These are phyloP conservation scores for Mycena galericulata DNA, from an alignment of 768 basidiomycete species.

Conservation along the genomic window DNA sequence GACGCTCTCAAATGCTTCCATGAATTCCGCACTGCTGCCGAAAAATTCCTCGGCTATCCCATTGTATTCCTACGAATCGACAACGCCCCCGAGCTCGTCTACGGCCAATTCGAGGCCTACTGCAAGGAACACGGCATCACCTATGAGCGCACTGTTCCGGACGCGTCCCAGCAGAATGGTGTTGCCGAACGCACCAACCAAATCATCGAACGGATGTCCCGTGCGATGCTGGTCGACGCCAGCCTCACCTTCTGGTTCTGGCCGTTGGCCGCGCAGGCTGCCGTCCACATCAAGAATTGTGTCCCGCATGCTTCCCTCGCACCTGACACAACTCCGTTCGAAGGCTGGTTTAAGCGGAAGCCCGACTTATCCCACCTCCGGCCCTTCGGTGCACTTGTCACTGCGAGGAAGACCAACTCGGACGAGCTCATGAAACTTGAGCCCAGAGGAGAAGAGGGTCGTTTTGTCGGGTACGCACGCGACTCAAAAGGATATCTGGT, in stretches of 20 bases:
- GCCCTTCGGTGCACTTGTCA: conserved; percentile 40
- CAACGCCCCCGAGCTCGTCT: conserved; percentile 41
- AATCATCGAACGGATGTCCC: conserved; percentile 33
- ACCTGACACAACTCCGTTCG: conserved; percentile 1
- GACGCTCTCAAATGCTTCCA: conserved; percentile 23
- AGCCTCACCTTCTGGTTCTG: conserved; percentile 32
- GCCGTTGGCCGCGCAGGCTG: conserved; percentile 30
- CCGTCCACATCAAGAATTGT: conserved; percentile 26
- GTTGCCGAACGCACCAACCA: conserved; percentile 39
- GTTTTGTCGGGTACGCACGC: conserved; percentile 32
- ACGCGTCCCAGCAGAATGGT: conserved; percentile 44
- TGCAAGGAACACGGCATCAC: conserved; percentile 37
- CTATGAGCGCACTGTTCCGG: conserved; percentile 36
- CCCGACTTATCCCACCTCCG: conserved; percentile 38
- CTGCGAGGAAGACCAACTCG: conserved; percentile 24
- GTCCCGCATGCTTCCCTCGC: conserved; percentile 11
- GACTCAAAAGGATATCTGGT: conserved; percentile 38
- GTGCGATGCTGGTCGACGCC: conserved; percentile 33
- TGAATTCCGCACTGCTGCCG: conserved; percentile 15
- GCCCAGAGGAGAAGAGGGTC: conserved; percentile 22
- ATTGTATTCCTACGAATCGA: conserved; percentile 34
- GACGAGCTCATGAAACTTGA: conserved; percentile 7
- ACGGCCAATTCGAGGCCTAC: conserved; percentile 29
- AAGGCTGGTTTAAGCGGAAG: conserved; percentile 19
- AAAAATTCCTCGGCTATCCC: background rate